These are phyloP conservation scores for Exophiala bonariae DNA, from an alignment of 2,329 filamentous ascomycete species.

Conservation along the genomic window DNA sequence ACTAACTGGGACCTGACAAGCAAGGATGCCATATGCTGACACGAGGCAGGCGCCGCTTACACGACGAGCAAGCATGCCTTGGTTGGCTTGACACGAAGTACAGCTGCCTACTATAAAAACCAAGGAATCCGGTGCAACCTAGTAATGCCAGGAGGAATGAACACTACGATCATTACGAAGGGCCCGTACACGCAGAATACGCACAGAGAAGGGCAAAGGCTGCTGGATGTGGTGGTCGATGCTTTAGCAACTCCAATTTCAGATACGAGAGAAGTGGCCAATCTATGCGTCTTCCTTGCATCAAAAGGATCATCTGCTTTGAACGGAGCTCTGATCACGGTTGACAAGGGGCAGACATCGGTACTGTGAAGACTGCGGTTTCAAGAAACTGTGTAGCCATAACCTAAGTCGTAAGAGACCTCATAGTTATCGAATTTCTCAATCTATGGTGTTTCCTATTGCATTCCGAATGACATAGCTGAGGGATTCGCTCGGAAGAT, in stretches of 20 bases:
- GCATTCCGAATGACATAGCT: too few relatives aligned
- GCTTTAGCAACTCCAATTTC: conserved; percentile 1
- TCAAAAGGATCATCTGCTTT: conserved; percentile 3
- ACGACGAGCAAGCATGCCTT: conserved; percentile 56
- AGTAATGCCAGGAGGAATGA: conserved; percentile 54
- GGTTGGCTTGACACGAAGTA: conserved; percentile 57
- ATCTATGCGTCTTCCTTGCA: conserved; percentile 2
- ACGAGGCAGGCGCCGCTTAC: conserved; percentile 48
- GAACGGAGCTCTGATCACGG: conserved; percentile 3
- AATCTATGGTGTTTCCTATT: too few relatives aligned
- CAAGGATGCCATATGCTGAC: background rate
- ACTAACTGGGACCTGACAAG: too few relatives aligned
- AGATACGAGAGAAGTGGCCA: conserved; percentile 6
- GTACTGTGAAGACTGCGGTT: too few relatives aligned
- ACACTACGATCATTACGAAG: conserved; percentile 51
- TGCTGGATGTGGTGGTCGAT: conserved; percentile 3
- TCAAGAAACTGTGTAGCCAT: too few relatives aligned
- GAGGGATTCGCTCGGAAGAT: too few relatives aligned
- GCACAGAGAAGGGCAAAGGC: conserved; percentile 1
- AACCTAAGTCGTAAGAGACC: too few relatives aligned
- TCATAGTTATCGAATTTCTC: too few relatives aligned
- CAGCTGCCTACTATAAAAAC: conserved; percentile 55
- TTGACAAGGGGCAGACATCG: conserved; percentile 3
- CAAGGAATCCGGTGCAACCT: conserved; percentile 55
- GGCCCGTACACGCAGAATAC: conserved; percentile 19